Base-by-base conservation (phyloP, 495 filamentous ascomycete species). In the Penicillium soppii region DNA sequence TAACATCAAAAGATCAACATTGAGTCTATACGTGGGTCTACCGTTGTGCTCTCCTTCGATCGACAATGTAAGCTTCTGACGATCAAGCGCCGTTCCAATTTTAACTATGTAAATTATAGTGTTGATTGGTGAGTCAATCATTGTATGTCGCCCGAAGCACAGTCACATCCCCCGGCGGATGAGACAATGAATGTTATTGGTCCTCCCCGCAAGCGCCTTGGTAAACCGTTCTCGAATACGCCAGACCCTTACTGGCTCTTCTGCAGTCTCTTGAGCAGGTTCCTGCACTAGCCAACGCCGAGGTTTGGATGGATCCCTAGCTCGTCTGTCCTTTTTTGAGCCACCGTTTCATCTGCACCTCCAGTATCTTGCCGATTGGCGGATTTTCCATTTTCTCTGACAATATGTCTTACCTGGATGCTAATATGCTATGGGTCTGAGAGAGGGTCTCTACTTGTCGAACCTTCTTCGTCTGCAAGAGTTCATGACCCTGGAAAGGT, bases 291-390 rank as follows among this genome's bases (percentile, higher is more conserved):
- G 13, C 10, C 27, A n/a, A 9, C 27, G 47, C 36, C 36, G 17
- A 22, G 36, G 26, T 40, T 21, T 29, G 13, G 20, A 41, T 49
- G 27, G 36, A 22, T 41, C 47, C 21, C 13, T 10, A 32, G 25
- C 26, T 41, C 36, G 12, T 19, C 29, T n/a, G n/a, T 32, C n/a
- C 36, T 49, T 17, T 23, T 22, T 21, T 10, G 25, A 17, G 15
- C 47, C 5, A 41, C 26, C 26, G 47, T 49, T 49, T 49, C 47
- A 49, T 49, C 19, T 32, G 27, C 27, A 20, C 19, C 25, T 49
- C 13, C 17, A 23, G 12, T 22, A 40, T 41, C 26, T 7, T 49
- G 37, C 47, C 47, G 47, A 49, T 49, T 49, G 47, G 47, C 32
- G 37, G 2, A 49, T 32, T 19, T 2, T 21, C 20, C 6, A 4